Evolutionary conservation across 2,329 filamentous ascomycete species (phyloP), one percentile per base, ranked within the genome.

Genomic region (Magnaporthiopsis incrustans): DNA sequence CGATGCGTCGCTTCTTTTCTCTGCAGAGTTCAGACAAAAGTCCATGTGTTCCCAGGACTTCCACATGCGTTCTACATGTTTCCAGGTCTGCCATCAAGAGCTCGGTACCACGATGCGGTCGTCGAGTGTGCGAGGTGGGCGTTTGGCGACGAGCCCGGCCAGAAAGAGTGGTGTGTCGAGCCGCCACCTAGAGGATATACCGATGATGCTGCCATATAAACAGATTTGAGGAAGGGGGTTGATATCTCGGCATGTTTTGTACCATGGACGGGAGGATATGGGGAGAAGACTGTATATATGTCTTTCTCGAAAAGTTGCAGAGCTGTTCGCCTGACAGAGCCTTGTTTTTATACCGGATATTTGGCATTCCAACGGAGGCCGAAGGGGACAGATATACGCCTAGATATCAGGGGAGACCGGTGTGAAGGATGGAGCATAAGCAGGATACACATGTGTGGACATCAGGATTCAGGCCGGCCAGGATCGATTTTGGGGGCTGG

Each of bases 41-140:
- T 73, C 15, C 70, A 73, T 60, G 67, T 74, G 4, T 74, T 72
- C 67, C 67, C 71, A 0, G 72, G 72, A 1, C 65, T 74, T 11
- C 71, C 71, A 1, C 72, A 74, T 56, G 69, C 64, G 1, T 74
- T 74, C 63, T 64, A 65, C 11, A 65, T 62, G 25, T 71, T 69
- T 53, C 56, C 65, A 8, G 66, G 69, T 44, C 65, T 73, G 8
- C 67, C 68, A 5, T 69, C 69, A 2, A 67, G 66, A 27, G 4
- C 30, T n/a, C 30, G 30, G 30, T 60, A 60, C 10, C 58, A 60
- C 32, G 58, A 60, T 30, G 30, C 58, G 26, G 58, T 35, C 3
- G 22, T 60, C 11, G 58, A 60, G 58, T 60, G 58, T 14, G 58
- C 58, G 58, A 60, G 32, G 18, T 60, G 58, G 58, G 58, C 58